Conservation (phyloP, 2,329 filamentous ascomycete species). For the Penicillium griseofulvum region DNA sequence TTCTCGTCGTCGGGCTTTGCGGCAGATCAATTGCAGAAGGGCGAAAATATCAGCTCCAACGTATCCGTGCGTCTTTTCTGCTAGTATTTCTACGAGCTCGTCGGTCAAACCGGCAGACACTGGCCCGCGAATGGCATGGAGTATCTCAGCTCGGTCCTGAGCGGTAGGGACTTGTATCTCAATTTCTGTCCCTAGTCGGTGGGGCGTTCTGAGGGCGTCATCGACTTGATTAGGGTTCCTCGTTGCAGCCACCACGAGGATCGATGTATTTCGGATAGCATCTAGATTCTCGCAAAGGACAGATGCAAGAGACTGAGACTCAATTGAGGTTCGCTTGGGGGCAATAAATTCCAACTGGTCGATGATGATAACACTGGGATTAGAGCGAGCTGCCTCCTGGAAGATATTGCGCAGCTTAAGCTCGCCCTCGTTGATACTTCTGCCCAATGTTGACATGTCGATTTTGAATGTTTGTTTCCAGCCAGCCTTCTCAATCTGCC, state of each 20-base stretch:
- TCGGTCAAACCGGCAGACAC: slow-evolving; percentile 52
- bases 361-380: slow-evolving; percentile 76
- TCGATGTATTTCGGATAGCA: slow-evolving; percentile 47
- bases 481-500: slow-evolving; percentile 62
- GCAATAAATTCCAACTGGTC: slow-evolving; percentile 73
- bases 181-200: slow-evolving; percentile 66
- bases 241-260: slow-evolving; percentile 74
- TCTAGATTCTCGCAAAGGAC: slow-evolving; percentile 44
- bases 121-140: slow-evolving; percentile 56
- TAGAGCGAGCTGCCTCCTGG: slow-evolving; percentile 62
- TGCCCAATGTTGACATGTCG: slow-evolving; percentile 33
- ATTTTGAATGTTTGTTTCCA: slow-evolving; percentile 67
- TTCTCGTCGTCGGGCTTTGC: slow-evolving; percentile 39
- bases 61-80: slow-evolving; percentile 80
- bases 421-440: slow-evolving; percentile 44
- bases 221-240: slow-evolving; percentile 72
- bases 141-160: slow-evolving; percentile 68
- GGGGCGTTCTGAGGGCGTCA: slow-evolving; percentile 61
- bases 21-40: slow-evolving; percentile 57
- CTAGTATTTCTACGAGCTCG: slow-evolving; percentile 58
- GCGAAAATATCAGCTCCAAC: slow-evolving; percentile 73
- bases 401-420: slow-evolving; percentile 66
- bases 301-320: slow-evolving; percentile 37
- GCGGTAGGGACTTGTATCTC: slow-evolving; percentile 75
- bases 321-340: slow-evolving; percentile 54